Base-by-base conservation (phyloP, 148 eudicot species). In the Beta vulgaris region DNA sequence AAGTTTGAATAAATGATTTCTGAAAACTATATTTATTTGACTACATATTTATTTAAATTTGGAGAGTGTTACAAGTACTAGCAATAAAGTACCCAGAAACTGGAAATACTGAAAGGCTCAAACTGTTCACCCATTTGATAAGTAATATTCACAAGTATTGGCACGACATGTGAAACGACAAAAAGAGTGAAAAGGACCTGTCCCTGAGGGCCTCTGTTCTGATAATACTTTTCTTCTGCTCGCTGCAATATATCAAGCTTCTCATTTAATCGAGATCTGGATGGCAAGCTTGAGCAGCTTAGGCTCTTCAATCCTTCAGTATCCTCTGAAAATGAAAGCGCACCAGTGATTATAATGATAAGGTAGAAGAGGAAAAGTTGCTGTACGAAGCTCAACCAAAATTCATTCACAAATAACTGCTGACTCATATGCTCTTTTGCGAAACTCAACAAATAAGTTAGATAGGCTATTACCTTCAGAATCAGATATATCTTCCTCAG, bases 401-500 rank as follows among this genome's bases (percentile, higher is more conserved):
- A 53, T 74, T 37, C 51, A 77, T 48, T 42, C 48, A 75, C 74
- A 51, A 44, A 77, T 21, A 66, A 46, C 23, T 53, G 75, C 49
- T 35, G 8, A 7, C 26, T 57, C 23, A 44, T 49, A 37, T 76
- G 73, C 42, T 69, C 59, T 51, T 44, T 61, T 35, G 26, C 48
- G 58, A 60, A 36, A 51, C 9, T 1, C 31, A 39, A 23, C 26
- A 14, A 75, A 60, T 48, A 76, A 43, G 53, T n/a, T 32, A 76
- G 57, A 59, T 32, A 58, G 73, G 68, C 34, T 71, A 36, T 15
- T 89, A 93, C 98, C 98, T 81, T 91, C 97, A 82, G 92, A 83
- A 82, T 93, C 90, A 66, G 95, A 91, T 83, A 93, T 88, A 71
- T 93, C 98, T 66, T 93, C 97, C 77, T 91, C 98, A 25, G 92